A percentile compares a stretch with the other conserved stretches of the same genome.
Evolutionary conservation across 352 stramenopile genomes (phyloP).

Genomic region (Ophiocytium majus): DNA sequence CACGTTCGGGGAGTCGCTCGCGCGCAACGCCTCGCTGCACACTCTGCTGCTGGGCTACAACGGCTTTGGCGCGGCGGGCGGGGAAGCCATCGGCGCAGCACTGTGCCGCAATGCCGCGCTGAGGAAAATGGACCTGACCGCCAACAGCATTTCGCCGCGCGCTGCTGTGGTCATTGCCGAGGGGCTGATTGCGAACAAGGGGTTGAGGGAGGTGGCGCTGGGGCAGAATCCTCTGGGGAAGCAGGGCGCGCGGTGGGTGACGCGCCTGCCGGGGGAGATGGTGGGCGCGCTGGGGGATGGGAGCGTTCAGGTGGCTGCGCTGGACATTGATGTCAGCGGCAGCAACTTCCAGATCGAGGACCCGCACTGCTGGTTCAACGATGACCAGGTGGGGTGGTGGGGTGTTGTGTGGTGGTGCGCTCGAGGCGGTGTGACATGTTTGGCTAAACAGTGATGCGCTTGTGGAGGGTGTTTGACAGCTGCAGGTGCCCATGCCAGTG

Average conservation of each 20-base stretch:
- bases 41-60: slow-evolving; percentile 44
- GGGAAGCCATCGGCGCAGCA: slow-evolving; percentile 44
- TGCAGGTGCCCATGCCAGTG: too few relatives aligned
- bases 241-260: background rate
- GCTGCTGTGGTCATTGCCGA: slow-evolving; percentile 46
- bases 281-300: slow-evolving; percentile 15
- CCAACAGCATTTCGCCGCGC: slow-evolving; percentile 43
- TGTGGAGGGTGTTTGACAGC: too few relatives aligned
- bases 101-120: slow-evolving; percentile 47
- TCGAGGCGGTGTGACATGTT: too few relatives aligned
- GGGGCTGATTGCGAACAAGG: slow-evolving; percentile 35
- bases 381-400: slow-evolving; percentile 26
- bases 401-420: too few relatives aligned
- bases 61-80: slow-evolving; percentile 51
- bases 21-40: slow-evolving; percentile 33
- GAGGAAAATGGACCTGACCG: slow-evolving; percentile 34
- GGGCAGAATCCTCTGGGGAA: slow-evolving; percentile 42
- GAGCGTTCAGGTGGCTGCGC: too few relatives aligned
- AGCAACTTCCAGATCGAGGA: slow-evolving; percentile 46
- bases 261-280: slow-evolving; percentile 30
- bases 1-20: slow-evolving; percentile 42
- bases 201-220: slow-evolving; percentile 28
- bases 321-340: slow-evolving; percentile 28
- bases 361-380: slow-evolving; percentile 51
- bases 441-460: too few relatives aligned